phyloP scores from a whole-genome alignment of 2,329 filamentous ascomycete species.

The Aspergillus pseudonomiae region DNA sequence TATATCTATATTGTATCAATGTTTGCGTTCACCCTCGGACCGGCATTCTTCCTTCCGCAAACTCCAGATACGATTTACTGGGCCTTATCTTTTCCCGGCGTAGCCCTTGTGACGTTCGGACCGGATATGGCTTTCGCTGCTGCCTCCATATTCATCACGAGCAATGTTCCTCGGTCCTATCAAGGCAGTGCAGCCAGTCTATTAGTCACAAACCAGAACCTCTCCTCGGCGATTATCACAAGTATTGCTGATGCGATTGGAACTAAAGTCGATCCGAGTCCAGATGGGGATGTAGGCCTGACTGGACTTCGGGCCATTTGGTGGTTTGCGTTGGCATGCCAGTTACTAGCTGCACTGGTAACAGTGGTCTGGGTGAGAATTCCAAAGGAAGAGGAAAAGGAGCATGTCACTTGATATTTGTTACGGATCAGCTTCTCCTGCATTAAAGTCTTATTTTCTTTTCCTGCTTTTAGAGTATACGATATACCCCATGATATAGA shows the following conservation, averaged over 20 bases:
- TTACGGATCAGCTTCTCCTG: not conserved
- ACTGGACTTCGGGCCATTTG: slow-evolving; percentile 44
- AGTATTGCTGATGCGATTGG: slow-evolving; percentile 44
- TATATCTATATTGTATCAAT: slow-evolving; percentile 52
- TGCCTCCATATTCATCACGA: slow-evolving; percentile 54
- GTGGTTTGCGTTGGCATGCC: slow-evolving; percentile 46
- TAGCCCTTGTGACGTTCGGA: slow-evolving; percentile 51
- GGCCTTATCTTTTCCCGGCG: slow-evolving; percentile 49
- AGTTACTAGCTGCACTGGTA: slow-evolving; percentile 37
- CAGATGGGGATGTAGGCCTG: slow-evolving; percentile 32
- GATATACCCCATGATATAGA: not conserved
- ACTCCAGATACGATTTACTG: slow-evolving; percentile 47
- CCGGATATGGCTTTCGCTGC: slow-evolving; percentile 53
- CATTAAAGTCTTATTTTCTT: not conserved
- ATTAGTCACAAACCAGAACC: slow-evolving; percentile 52
- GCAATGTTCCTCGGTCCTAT: slow-evolving; percentile 50
- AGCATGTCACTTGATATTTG: slow-evolving; percentile 28
- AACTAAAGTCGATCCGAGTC: slow-evolving; percentile 24
- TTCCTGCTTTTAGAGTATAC: not conserved
- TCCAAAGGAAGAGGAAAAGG: slow-evolving; percentile 45
- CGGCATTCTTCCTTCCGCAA: slow-evolving; percentile 47
- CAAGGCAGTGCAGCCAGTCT: slow-evolving; percentile 52
- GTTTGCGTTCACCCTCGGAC: slow-evolving; percentile 43
- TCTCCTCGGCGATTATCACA: slow-evolving; percentile 47
- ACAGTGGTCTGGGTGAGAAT: slow-evolving; percentile 45